These are phyloP conservation scores for Fusarium chaquense DNA, from an alignment of 2,329 filamentous ascomycete genomes.

Conservation along the genomic window DNA sequence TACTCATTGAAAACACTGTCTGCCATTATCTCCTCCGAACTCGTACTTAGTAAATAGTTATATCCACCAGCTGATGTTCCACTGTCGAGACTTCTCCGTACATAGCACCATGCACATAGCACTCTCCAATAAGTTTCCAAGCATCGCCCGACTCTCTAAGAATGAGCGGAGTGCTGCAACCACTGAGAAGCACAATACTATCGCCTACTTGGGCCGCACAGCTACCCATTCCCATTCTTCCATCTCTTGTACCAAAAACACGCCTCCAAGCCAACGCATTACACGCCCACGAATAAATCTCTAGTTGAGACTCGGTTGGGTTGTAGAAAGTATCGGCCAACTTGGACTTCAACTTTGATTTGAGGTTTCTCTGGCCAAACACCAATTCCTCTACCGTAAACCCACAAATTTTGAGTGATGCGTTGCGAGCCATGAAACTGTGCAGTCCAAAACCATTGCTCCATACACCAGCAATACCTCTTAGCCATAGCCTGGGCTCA, in stretches of 20 bases:
- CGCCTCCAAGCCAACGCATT: conserved; percentile 17
- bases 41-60: neutral
- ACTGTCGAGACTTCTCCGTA: neutral
- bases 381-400: neutral
- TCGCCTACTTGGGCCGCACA: neutral
- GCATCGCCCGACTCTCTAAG: rapidly evolving
- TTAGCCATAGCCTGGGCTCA: neutral
- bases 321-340: neutral
- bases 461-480: neutral
- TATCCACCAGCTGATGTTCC: neutral
- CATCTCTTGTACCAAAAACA: neutral
- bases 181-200: neutral
- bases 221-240: conserved; percentile 9
- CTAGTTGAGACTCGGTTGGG: neutral
- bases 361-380: neutral
- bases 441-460: neutral
- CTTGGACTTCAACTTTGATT: neutral
- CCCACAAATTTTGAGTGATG: neutral
- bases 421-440: neutral
- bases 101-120: conserved; percentile 22
- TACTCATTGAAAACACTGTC: rapidly evolving
- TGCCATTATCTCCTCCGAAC: rapidly evolving
- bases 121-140: conserved; percentile 3
- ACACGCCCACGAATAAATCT: neutral
- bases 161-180: neutral